A percentile compares a stretch with the other conserved stretches of the same genome.
phyloP scores from a whole-genome alignment of 306 rosid genomes.

The Cicer judaicum region DNA sequence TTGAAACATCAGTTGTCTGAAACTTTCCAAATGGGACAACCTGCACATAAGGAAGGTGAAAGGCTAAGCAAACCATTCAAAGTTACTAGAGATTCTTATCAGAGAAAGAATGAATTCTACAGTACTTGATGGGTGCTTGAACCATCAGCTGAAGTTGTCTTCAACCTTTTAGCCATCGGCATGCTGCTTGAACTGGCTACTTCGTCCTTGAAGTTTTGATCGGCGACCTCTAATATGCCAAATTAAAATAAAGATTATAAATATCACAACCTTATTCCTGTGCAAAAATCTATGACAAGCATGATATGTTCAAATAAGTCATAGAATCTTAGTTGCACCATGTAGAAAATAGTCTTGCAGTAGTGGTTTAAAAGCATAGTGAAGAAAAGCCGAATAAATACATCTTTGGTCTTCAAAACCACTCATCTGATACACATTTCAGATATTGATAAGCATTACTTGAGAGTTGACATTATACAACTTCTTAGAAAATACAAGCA shows the following conservation, averaged over 20 bases:
- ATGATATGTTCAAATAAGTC: conserved; percentile 21
- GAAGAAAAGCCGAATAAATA: background rate
- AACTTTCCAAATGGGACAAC: conserved; percentile 54
- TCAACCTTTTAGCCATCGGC: conserved; percentile 61
- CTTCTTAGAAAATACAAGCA: conserved; percentile 22
- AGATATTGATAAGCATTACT: conserved; percentile 23
- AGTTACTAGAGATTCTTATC: conserved; percentile 22
- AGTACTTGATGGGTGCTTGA: conserved; percentile 59
- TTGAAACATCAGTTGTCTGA: conserved; percentile 45
- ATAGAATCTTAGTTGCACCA: background rate
- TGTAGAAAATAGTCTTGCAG: conserved; percentile 14
- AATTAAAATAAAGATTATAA: conserved; percentile 18
- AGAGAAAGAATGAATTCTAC: conserved; percentile 28
- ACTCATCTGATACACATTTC: conserved; percentile 28
- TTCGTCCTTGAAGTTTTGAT: conserved; percentile 79
- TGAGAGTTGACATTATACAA: conserved; percentile 7
- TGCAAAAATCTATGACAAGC: conserved; percentile 14
- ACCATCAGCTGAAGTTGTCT: conserved; percentile 51
- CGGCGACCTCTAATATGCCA: conserved; percentile 60
- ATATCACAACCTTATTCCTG: conserved; percentile 12
- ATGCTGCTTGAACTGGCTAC: conserved; percentile 55
- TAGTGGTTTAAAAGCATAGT: conserved; percentile 29
- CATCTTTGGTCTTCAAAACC: conserved; percentile 7
- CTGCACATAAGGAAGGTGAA: conserved; percentile 45
- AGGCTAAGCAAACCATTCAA: conserved; percentile 35